These are phyloP conservation scores for Rhizopogon parksii DNA, from an alignment of 1,284 basidiomycete genomes.

Conservation along the genomic window DNA sequence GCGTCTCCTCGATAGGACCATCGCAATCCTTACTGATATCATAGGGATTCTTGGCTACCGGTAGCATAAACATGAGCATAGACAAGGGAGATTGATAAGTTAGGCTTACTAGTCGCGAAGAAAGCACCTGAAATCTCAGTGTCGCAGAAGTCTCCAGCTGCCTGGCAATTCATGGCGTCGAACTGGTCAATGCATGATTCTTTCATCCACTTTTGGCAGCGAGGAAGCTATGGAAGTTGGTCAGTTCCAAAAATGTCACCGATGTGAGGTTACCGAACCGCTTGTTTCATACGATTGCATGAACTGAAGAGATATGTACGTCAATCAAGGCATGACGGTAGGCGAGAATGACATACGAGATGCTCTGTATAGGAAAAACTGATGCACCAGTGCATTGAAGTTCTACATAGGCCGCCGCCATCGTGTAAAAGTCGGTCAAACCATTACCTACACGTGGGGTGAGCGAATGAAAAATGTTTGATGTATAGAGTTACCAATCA, in stretches of 20 bases:
- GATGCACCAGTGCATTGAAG: constrained; percentile 46
- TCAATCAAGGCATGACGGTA: constrained; percentile 11
- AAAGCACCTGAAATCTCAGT: constrained; percentile 29
- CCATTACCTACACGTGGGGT: constrained; percentile 44
- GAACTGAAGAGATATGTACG: constrained; percentile 26
- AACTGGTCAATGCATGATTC: constrained; percentile 40
- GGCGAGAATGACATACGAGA: constrained; percentile 7
- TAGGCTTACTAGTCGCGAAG: constrained; percentile 28
- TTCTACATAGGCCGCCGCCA: constrained; percentile 40
- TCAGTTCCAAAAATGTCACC: background rate
- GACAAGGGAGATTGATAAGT: background rate
- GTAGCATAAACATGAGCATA: background rate
- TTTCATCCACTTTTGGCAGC: constrained; percentile 44
- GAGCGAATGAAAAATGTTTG: background rate
- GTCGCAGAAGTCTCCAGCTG: constrained; percentile 44
- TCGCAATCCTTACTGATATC: constrained; percentile 60
- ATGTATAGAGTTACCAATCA: constrained; percentile 62
- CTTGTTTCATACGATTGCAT: constrained; percentile 45
- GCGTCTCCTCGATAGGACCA: constrained; percentile 27
- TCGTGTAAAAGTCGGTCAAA: constrained; percentile 38
- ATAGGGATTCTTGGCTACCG: constrained; percentile 44
- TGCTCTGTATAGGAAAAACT: constrained; percentile 32
- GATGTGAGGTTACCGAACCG: constrained; percentile 26
- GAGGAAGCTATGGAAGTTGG: constrained; percentile 30
- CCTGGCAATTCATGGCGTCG: constrained; percentile 47